Evolutionary conservation across 768 basidiomycete species (phyloP).

Genomic region (Lentinula aciculospora): DNA sequence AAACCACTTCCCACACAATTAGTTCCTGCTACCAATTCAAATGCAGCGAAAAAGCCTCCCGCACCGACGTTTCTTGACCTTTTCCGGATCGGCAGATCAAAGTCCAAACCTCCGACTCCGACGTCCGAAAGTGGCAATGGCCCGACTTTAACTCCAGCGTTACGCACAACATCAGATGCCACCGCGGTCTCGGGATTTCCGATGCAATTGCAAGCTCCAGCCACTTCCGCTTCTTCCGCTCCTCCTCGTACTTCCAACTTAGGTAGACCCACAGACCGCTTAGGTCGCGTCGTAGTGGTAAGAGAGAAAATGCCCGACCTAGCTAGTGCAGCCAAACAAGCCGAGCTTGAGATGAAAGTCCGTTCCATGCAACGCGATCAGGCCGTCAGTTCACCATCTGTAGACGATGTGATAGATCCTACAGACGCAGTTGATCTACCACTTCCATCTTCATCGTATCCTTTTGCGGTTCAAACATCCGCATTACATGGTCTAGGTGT

Average conservation of each 20-base stretch:
- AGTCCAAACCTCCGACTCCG: slow-evolving; percentile 57
- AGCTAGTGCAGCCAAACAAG: slow-evolving; percentile 64
- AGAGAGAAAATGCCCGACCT: slow-evolving; percentile 77
- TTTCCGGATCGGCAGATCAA: slow-evolving; percentile 64
- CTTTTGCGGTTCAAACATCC: slow-evolving; percentile 72
- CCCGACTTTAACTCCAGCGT: slow-evolving; percentile 36
- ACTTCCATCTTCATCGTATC: slow-evolving; percentile 59
- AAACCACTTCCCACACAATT: slow-evolving; percentile 73
- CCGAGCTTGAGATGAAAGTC: slow-evolving; percentile 64
- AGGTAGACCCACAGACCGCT: slow-evolving; percentile 23
- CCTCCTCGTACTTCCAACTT: slow-evolving; percentile 28
- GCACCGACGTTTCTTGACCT: slow-evolving; percentile 63
- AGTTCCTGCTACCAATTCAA: slow-evolving; percentile 26
- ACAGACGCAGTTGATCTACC: slow-evolving; percentile 82
- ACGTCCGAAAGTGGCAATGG: slow-evolving; percentile 25
- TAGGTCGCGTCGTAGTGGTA: slow-evolving; percentile 73
- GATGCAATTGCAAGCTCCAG: slow-evolving; percentile 23
- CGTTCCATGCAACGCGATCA: slow-evolving; percentile 42
- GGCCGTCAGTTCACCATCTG: slow-evolving; percentile 21
- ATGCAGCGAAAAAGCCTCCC: slow-evolving; percentile 39
- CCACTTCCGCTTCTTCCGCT: slow-evolving; percentile 29
- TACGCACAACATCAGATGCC: slow-evolving; percentile 65
- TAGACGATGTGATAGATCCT: slow-evolving; percentile 70
- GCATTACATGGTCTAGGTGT: slow-evolving; percentile 69
- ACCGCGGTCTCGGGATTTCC: slow-evolving; percentile 42